These are phyloP conservation scores for Terana coerulea DNA, from an alignment of 768 basidiomycete genomes.

Conservation along the genomic window DNA sequence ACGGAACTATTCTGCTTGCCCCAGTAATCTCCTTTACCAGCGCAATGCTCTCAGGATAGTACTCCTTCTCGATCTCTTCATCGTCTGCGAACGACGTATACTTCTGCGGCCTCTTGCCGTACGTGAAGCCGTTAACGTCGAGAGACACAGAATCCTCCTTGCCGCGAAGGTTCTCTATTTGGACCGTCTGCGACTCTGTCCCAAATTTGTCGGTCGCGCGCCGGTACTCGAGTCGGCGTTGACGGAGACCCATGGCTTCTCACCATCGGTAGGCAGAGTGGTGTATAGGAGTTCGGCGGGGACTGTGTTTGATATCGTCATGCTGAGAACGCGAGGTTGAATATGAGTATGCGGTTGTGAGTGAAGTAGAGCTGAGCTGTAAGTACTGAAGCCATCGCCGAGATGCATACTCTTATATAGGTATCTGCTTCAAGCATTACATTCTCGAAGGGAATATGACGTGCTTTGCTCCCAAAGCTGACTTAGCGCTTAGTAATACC, in stretches of 20 bases:
- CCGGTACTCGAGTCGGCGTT: slow-evolving; percentile 26
- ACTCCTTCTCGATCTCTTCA: slow-evolving; percentile 47
- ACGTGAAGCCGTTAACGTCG: slow-evolving; percentile 53
- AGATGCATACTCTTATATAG: too few relatives aligned
- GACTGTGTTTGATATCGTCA: slow-evolving; percentile 15
- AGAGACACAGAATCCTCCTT: slow-evolving; percentile 42
- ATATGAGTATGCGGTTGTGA: too few relatives aligned
- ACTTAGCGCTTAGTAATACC: slow-evolving; percentile 5
- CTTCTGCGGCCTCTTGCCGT: slow-evolving; percentile 34
- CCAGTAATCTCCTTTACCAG: slow-evolving; percentile 58
- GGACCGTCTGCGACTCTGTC: slow-evolving; percentile 26
- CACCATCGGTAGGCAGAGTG: slow-evolving; percentile 24
- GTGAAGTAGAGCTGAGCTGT: neutral
- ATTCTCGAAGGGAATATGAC: neutral
- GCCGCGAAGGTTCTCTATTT: slow-evolving; percentile 52
- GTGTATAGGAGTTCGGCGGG: slow-evolving; percentile 35
- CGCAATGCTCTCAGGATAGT: slow-evolving; percentile 59
- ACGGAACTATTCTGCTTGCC: slow-evolving; percentile 55
- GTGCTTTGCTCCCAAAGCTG: slow-evolving; percentile 6
- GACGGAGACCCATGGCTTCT: slow-evolving; percentile 22
- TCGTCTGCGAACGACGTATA: slow-evolving; percentile 48
- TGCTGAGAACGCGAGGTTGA: neutral
- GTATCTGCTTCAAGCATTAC: too few relatives aligned
- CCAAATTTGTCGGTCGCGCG: slow-evolving; percentile 34
- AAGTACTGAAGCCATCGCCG: neutral